Evolutionary conservation across 352 stramenopile genomes (phyloP).

Genomic region (Globisporangium orthogonon): DNA sequence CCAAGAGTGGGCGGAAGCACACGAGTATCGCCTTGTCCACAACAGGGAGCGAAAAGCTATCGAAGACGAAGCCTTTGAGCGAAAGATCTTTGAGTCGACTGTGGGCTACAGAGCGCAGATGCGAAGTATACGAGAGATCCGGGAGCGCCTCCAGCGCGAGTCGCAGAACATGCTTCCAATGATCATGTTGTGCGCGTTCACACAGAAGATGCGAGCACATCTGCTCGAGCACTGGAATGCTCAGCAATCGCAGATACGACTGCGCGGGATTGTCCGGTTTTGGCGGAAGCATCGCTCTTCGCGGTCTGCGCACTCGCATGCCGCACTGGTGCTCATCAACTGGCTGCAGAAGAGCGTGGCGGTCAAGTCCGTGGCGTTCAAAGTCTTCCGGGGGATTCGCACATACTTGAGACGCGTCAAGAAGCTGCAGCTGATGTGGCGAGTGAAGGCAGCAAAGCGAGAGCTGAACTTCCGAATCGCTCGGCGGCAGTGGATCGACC

Average conservation of each 20-base stretch:
- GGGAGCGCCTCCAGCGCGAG: constrained; percentile 24
- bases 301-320: constrained; percentile 22
- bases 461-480: constrained; percentile 28
- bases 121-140: constrained; percentile 28
- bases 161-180: constrained; percentile 38
- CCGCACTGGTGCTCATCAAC: constrained; percentile 37
- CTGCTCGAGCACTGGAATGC: constrained; percentile 32
- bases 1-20: constrained; percentile 25
- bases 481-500: constrained; percentile 40
- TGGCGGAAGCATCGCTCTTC: constrained; percentile 36
- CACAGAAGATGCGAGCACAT: constrained; percentile 28
- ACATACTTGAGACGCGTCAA: constrained; percentile 50
- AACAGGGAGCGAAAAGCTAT: constrained; percentile 27
- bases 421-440: constrained; percentile 43
- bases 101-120: constrained; percentile 39
- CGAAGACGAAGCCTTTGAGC: constrained; percentile 45
- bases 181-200: constrained; percentile 38
- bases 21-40: constrained; percentile 26
- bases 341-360: constrained; percentile 61
- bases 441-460: constrained; percentile 33
- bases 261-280: constrained; percentile 35
- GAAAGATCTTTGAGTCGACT: constrained; percentile 35
- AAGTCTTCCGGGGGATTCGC: constrained; percentile 44
- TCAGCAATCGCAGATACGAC: constrained; percentile 23
- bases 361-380: constrained; percentile 46